Base-by-base conservation (phyloP, 2,329 filamentous ascomycete genomes). In the Penicillium sp. region DNA sequence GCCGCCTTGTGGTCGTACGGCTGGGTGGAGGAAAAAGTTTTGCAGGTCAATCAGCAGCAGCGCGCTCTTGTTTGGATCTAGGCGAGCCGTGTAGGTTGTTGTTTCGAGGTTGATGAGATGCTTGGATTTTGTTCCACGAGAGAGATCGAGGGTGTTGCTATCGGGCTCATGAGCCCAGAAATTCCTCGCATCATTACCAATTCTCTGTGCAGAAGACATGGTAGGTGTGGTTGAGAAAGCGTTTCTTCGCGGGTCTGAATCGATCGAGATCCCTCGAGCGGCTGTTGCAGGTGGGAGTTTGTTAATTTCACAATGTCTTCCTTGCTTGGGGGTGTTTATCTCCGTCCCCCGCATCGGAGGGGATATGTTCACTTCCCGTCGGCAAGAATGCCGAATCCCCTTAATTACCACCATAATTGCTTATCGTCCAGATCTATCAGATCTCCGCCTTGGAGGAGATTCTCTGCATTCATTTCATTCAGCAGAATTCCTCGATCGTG, bases 41-140 rank as follows among this genome's bases (percentile, higher is more conserved):
- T 84, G 81, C 78, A 83, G 80, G 71, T 84, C 82, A 49, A 84
- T 76, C 39, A 84, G 76, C 12, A 84, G 75, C 1, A 84, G 71
- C 3, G 80, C 82, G n/a, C 78, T 76, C 20, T 74, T 73, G 11
- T 67, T 60, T 5, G 81, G 77, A 17, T 74, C 73, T 41, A 84
- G 71, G 10, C 71, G 73, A 51, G 82, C 66, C 11, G 68, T 61
- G 15, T 62, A 51, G 3, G 69, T 73, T 25, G 65, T 69, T 35
- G 70, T 75, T 38, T 63, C 17, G 17, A 55, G 41, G 17, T 8
- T 55, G 41, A 55, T 55, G 5, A 47, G 41, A 7, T 35, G 7
- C 11, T 45, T 45, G 2, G 41, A 38, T 1, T 38, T n/a, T 5
- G 52, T 37, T 43, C 17, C 41, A 1, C 52, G 52, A n/a, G 28